Base-by-base conservation (phyloP, 306 rosid genomes). In the Malus sylvestris region DNA sequence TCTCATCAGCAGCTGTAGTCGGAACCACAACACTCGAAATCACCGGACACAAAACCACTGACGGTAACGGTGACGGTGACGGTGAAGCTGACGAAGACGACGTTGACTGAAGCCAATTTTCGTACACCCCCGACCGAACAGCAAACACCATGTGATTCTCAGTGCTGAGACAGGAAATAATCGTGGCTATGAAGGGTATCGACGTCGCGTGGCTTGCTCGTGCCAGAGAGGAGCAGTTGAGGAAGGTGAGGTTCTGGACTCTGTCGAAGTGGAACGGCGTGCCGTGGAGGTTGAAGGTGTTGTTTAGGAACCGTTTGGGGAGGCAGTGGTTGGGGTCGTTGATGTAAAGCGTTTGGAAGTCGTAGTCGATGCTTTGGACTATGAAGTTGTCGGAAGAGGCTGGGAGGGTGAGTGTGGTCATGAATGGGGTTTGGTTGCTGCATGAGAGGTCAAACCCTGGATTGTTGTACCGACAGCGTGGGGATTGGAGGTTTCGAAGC, bases 11-110 rank as follows among this genome's bases (percentile, higher is more conserved):
- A 73, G 84, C 70, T 53, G 71, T 38, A 0, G 73, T 22, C 5
- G 91, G 97, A 38, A 83, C 82, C n/a, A 10, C 2, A 65, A 49
- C 88, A 11, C 40, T 70, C 58, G 81, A 68, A 27, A 86, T 78
- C 33, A 78, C 83, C 29, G 20, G 45, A 46, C 93, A 91, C 18
- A 64, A 58, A 32, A 22, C 5, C 19, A 3, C 25, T 20, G 78
- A 27, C 5, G 67, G 40, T 0, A 60, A 4, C 2, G 72, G 71
- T 67, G 71, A 67, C 29, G 72, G 71, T 67, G 71, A 67, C 29
- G 33, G 32, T 12, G 53, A 42, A 2, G 44, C 27, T 16, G 73
- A 45, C 14, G 78, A 8, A 19, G 70, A 8, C 6, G 32, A 53
- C 13, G 27, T 23, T 2, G 67, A 23, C 55, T 32, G 23, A 58